These are phyloP conservation scores for Globisporangium iwayamae DNA, from an alignment of 352 stramenopile genomes.

Conservation along the genomic window DNA sequence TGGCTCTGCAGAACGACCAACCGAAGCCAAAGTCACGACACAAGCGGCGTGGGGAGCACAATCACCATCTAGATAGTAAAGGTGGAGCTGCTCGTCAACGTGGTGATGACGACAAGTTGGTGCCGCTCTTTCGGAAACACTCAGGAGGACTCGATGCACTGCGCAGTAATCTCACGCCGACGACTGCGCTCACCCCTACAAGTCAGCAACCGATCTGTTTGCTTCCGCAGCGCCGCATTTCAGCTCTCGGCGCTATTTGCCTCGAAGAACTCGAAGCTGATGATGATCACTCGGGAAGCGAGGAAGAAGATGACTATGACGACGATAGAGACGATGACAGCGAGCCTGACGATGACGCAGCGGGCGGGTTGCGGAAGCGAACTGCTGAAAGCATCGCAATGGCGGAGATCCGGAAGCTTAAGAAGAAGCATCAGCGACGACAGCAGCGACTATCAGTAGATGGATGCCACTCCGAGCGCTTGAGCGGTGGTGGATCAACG, in stretches of 20 bases:
- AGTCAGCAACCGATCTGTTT: constrained; percentile 11
- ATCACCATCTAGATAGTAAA: too few relatives aligned
- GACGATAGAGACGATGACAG: constrained; percentile 20
- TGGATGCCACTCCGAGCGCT: background rate
- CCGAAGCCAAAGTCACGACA: background rate
- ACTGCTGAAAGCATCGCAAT: constrained; percentile 9
- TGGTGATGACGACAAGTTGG: background rate
- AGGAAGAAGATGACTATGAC: constrained; percentile 22
- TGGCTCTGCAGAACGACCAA: constrained; percentile 21
- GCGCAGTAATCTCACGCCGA: background rate
- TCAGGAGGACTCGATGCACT: background rate
- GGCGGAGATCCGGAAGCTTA: constrained; percentile 24
- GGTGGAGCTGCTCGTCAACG: background rate
- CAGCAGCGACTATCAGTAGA: constrained; percentile 18
- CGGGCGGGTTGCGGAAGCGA: background rate
- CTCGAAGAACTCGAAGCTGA: background rate
- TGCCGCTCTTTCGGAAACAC: background rate
- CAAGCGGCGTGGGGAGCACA: background rate
- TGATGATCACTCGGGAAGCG: constrained; percentile 1
- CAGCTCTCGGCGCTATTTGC: constrained; percentile 22
- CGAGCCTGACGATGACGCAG: constrained; percentile 1
- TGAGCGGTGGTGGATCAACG: background rate
- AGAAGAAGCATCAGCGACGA: constrained; percentile 24
- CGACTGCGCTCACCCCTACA: background rate
- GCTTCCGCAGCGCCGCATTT: constrained; percentile 38